Evolutionary conservation across 805 yeast genomes (phyloP).

Genomic region (Wickerhamomyces pijperi): DNA sequence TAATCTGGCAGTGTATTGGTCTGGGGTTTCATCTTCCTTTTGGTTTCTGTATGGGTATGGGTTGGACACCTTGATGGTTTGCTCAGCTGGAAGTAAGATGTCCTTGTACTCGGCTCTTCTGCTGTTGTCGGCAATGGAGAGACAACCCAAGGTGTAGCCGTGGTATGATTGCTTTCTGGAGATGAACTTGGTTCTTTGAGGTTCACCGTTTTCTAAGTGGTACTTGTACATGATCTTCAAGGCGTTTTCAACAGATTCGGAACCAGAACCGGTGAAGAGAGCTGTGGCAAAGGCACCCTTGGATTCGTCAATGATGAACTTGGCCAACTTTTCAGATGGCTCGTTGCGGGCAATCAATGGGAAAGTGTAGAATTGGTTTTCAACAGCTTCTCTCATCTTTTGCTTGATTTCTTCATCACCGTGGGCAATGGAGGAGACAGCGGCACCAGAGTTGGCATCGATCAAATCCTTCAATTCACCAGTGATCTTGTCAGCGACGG

Average conservation of each 20-base stretch:
- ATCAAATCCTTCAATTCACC: constrained; percentile 18
- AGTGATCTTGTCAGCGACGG: constrained; percentile 21
- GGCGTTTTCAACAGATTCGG: constrained; percentile 54
- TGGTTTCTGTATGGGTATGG: constrained; percentile 14
- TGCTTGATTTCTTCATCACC: constrained; percentile 24
- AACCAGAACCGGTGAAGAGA: constrained; percentile 39
- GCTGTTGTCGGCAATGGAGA: constrained; percentile 26
- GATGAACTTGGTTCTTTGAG: constrained; percentile 26
- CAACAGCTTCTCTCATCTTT: constrained; percentile 25
- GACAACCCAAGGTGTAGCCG: constrained; percentile 31
- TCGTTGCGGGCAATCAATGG: constrained; percentile 18
- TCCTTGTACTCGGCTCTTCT: constrained; percentile 21
- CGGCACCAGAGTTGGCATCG: constrained; percentile 34
- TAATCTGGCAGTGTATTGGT: constrained; percentile 24
- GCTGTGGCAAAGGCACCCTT: constrained; percentile 29
- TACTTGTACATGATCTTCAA: constrained; percentile 38
- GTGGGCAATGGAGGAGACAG: constrained; percentile 32
- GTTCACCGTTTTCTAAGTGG: constrained; percentile 25
- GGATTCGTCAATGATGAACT: constrained; percentile 27
- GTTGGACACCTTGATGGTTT: constrained; percentile 4
- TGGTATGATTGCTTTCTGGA: constrained; percentile 30
- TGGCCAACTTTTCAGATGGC: constrained; percentile 26
- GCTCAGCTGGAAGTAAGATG: constrained; percentile 1
- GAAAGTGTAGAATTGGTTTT: constrained; percentile 23
- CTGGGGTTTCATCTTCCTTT: constrained; percentile 20